Evolutionary conservation across 148 eudicot species (phyloP).

Genomic region (Rhododendron simsii): DNA sequence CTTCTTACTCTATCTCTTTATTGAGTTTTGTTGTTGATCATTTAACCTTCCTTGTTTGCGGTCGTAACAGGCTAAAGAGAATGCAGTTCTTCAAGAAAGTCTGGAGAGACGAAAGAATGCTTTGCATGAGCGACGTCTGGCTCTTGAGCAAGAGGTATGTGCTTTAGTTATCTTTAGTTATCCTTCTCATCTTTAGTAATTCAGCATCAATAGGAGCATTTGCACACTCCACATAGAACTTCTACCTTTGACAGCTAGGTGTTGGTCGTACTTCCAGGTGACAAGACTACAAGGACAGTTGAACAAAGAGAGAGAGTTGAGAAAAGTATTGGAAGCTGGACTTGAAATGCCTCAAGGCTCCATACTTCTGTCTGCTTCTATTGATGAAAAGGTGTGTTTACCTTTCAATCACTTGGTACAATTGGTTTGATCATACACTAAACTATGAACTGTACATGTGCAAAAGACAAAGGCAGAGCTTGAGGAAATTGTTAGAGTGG

Average conservation of each 20-base stretch:
- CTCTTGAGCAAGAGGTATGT: slow-evolving; percentile 78
- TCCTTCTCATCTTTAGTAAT: neutral
- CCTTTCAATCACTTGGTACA: neutral
- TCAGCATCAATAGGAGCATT: neutral
- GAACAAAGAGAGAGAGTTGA: slow-evolving; percentile 70
- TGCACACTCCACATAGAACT: neutral
- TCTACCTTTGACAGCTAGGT: neutral
- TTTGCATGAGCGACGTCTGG: slow-evolving; percentile 60
- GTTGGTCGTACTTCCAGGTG: slow-evolving; percentile 45
- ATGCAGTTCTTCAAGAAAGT: slow-evolving; percentile 48
- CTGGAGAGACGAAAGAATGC: slow-evolving; percentile 55
- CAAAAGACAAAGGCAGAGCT: slow-evolving; percentile 47
- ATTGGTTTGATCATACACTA: neutral
- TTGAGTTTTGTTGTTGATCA: neutral
- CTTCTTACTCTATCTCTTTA: neutral
- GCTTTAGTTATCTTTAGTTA: neutral
- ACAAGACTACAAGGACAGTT: slow-evolving; percentile 61
- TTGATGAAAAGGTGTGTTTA: slow-evolving; percentile 61
- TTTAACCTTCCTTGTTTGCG: neutral
- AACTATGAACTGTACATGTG: slow-evolving; percentile 11
- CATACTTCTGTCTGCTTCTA: slow-evolving; percentile 22
- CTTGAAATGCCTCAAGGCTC: slow-evolving; percentile 29
- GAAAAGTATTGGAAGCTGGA: slow-evolving; percentile 58
- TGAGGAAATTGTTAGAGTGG: slow-evolving; percentile 52
- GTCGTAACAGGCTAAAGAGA: slow-evolving; percentile 45